phyloP scores from a whole-genome alignment of 495 filamentous ascomycete species.

The Aspergillus ellipticus region DNA sequence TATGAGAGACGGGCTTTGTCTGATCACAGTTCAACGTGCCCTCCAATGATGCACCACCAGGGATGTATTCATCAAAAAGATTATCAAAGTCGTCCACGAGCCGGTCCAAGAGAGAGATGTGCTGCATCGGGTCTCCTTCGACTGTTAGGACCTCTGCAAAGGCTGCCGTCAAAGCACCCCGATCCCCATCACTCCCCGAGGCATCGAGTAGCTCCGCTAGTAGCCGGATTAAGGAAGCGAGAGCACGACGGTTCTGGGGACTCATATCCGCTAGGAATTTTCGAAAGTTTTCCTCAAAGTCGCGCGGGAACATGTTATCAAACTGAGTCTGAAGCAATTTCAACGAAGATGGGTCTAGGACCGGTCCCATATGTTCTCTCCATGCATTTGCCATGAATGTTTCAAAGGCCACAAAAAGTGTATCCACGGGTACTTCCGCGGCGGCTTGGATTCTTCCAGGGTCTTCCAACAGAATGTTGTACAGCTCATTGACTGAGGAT shows the following conservation, averaged over 20 bases:
- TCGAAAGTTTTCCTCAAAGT: slow-evolving; percentile 85
- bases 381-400: slow-evolving; percentile 89
- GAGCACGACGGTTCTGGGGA: slow-evolving; percentile 87
- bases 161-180: slow-evolving; percentile 82
- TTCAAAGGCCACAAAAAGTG: slow-evolving; percentile 91
- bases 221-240: slow-evolving; percentile 78
- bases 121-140: slow-evolving; percentile 72
- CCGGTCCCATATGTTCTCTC: slow-evolving; percentile 80
- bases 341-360: slow-evolving; percentile 63
- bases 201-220: slow-evolving; percentile 87
- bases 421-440: slow-evolving; percentile 74
- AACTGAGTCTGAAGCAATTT: slow-evolving; percentile 70
- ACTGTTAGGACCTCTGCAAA: slow-evolving; percentile 85
- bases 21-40: slow-evolving; percentile 44
- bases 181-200: slow-evolving; percentile 90
- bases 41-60: slow-evolving; percentile 41
- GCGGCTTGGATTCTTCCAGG: slow-evolving; percentile 69
- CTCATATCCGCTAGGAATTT: slow-evolving; percentile 72
- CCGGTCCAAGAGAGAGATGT: slow-evolving; percentile 86
- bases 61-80: slow-evolving; percentile 71
- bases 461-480: slow-evolving; percentile 79
- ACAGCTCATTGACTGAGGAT: slow-evolving; percentile 81
- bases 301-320: slow-evolving; percentile 63
- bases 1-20: slow-evolving; percentile 43
- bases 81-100: slow-evolving; percentile 88